Evolutionary conservation across 306 rosid genomes (phyloP).

Genomic region (Elaeagnus macrophylla): DNA sequence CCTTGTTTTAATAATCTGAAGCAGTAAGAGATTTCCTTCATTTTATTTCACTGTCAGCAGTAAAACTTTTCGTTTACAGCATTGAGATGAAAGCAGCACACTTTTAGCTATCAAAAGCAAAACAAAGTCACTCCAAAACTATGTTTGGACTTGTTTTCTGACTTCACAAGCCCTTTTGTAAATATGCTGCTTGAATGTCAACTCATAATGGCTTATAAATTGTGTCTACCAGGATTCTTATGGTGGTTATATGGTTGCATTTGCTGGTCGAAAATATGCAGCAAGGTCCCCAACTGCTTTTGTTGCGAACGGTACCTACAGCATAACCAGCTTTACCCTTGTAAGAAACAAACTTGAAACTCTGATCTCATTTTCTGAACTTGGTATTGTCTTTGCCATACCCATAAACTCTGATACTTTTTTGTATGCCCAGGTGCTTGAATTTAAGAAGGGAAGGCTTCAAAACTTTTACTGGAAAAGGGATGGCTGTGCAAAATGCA

Average conservation of each 20-base stretch:
- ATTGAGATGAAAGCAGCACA: too few species aligned
- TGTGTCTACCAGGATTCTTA: slow-evolving; percentile 38
- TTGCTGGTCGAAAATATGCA: slow-evolving; percentile 80
- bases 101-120: too few species aligned
- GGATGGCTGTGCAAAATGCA: slow-evolving; percentile 68
- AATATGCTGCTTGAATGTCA: not conserved
- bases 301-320: slow-evolving; percentile 49
- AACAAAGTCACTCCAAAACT: too few species aligned
- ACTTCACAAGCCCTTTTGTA: not conserved
- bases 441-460: slow-evolving; percentile 81
- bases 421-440: slow-evolving; percentile 48
- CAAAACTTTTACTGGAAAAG: slow-evolving; percentile 79
- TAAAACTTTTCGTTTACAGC: too few species aligned
- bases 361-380: slow-evolving; percentile 5
- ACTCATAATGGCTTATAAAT: not conserved
- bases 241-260: slow-evolving; percentile 88
- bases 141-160: not conserved
- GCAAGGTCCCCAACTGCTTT: slow-evolving; percentile 71
- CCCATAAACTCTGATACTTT: slow-evolving; percentile 9
- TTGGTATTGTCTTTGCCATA: slow-evolving; percentile 5
- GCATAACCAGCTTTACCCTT: slow-evolving; percentile 86
- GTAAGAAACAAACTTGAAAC: slow-evolving; percentile 33
- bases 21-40: too few species aligned
- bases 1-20: too few species aligned
- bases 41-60: too few species aligned